Evolutionary conservation across 108 stramenopile species (phyloP), one percentile per base, ranked within the genome.

Genomic region (Pseudonitzschia pungens): DNA sequence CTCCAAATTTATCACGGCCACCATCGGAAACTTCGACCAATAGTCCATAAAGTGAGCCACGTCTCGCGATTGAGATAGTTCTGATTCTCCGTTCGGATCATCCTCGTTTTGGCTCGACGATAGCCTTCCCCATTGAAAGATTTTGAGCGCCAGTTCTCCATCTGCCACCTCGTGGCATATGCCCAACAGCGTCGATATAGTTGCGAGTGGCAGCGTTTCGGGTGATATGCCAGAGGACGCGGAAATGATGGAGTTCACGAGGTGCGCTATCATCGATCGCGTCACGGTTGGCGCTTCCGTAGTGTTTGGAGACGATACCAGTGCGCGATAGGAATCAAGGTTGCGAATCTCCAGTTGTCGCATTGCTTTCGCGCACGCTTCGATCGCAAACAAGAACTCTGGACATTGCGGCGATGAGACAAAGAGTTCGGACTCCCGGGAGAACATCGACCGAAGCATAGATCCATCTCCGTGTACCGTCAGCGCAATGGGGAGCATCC

Each of bases 11-110:
- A 83, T 79, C 58, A 75, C 76, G 42, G 59, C 52, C 11, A 81
- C 75, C 42, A 53, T 48, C 12, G 64, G 40, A 50, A 78, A 78
- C 14, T 65, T 54, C 32, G 43, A 85, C 73, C 48, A 94, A 88
- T 63, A 62, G 11, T 62, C 32, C 4, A 62, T 33, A 18, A 2
- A 21, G n/a, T 33, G 36, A 5, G 36, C 15, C 11, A 62, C 12
- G 12, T 62, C 32, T 48, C 18, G 22, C 8, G 22, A 7, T 24
- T 54, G 14, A 14, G 12, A 14, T 15, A 15, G 24, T 24, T 10
- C 10, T 14, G 15, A 14, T 15, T 54, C 22, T 10, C 24, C 15
- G 53, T 15, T 33, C 16, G 33, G 4, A n/a, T 62, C 31, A 10
- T 62, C 33, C 20, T 62, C 32, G 5, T 55, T 50, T 41, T 66